Evolutionary conservation across 2,329 filamentous ascomycete genomes (phyloP).

Genomic region (Fusarium decemcellulare): DNA sequence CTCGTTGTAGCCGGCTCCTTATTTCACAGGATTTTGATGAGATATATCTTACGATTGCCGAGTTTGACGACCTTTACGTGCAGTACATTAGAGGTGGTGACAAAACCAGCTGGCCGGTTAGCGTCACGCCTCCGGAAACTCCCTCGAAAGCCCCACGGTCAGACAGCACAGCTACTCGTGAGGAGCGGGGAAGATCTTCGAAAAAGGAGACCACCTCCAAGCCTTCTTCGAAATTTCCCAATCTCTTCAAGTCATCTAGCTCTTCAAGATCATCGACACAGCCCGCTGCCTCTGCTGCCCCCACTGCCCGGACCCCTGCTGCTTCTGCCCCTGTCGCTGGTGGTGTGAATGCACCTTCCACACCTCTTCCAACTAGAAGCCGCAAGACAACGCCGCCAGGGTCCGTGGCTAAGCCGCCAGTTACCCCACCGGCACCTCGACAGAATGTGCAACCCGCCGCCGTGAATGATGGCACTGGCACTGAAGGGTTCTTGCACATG

Average conservation of each 20-base stretch:
- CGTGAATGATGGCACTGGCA: no score
- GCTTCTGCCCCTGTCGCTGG: no score
- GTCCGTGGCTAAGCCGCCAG: no score
- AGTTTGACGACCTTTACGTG: slow-evolving; percentile 18
- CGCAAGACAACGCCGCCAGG: no score
- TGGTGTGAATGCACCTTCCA: no score
- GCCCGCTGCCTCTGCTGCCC: no score
- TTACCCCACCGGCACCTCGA: no score
- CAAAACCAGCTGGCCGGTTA: background rate
- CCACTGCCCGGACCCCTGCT: no score
- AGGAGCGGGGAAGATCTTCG: background rate
- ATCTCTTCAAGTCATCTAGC: background rate
- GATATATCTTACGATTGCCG: slow-evolving; percentile 15
- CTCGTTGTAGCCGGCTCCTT: slow-evolving; percentile 8
- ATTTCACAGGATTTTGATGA: slow-evolving; percentile 22
- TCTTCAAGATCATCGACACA: background rate
- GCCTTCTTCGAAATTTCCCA: background rate
- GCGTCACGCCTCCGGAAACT: background rate
- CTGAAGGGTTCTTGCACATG: no score
- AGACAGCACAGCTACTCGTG: background rate
- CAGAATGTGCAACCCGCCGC: no score
- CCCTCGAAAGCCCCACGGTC: background rate
- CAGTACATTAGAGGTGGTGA: slow-evolving; percentile 9
- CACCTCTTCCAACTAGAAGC: no score
- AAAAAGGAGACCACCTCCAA: background rate